Conservation (phyloP, 305 asterid species). For the Euphrasia arctica region DNA sequence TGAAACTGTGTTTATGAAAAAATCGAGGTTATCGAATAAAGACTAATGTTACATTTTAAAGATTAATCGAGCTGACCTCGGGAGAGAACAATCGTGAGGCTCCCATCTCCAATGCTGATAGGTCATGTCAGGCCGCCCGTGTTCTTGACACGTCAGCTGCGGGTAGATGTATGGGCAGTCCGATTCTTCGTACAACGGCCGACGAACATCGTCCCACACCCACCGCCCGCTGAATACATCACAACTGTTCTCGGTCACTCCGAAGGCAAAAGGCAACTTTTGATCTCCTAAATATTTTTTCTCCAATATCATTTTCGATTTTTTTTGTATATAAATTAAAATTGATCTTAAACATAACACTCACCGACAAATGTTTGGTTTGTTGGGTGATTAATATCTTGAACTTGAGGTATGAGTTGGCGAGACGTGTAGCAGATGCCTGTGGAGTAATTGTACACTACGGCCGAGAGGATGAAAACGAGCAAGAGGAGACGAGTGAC, state of each 20-base stretch:
- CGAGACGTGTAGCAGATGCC: neutral
- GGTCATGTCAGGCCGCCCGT: conserved; percentile 70
- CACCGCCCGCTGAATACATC: conserved; percentile 70
- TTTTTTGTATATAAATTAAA: too few species aligned
- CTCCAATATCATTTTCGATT: conserved; percentile 25
- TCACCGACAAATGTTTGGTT: neutral
- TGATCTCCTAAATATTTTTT: conserved; percentile 40
- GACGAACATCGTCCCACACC: conserved; percentile 53
- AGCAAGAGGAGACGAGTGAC: neutral
- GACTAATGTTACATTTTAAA: neutral
- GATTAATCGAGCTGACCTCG: conserved; percentile 39
- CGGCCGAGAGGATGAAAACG: neutral
- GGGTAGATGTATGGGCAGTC: conserved; percentile 82
- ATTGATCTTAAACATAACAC: neutral
- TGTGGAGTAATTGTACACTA: neutral
- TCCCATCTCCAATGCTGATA: conserved; percentile 91
- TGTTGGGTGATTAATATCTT: neutral
- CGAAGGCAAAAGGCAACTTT: conserved; percentile 44
- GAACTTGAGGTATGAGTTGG: neutral
- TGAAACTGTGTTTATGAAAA: conserved; percentile 41
- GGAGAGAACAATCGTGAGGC: conserved; percentile 66
- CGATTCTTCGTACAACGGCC: conserved; percentile 64
- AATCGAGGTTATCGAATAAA: too few species aligned
- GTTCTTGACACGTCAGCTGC: conserved; percentile 75
- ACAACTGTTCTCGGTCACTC: conserved; percentile 43